Conservation (phyloP, 768 basidiomycete genomes). For the Macrolepiota albuminosa region DNA sequence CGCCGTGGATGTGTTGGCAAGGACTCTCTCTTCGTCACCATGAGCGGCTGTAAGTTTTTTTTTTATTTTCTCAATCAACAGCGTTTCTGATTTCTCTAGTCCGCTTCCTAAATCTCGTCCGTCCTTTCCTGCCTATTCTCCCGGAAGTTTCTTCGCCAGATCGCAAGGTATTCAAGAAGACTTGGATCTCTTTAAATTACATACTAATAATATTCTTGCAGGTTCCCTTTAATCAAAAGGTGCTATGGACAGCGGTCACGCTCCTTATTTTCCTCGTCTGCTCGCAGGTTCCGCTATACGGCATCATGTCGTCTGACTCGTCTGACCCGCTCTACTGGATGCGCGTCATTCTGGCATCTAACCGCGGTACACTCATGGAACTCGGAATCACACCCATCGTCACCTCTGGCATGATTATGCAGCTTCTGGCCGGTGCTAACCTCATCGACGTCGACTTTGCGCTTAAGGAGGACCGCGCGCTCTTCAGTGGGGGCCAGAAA, state of each 20-base stretch:
- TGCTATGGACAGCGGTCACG: constrained; percentile 98
- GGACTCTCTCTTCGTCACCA: constrained; percentile 32
- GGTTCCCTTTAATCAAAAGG: constrained; percentile 98
- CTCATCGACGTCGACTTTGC: constrained; percentile 97
- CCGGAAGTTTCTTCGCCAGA: constrained; percentile 98
- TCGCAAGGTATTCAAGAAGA: constrained; percentile 63
- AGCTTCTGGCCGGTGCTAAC: constrained; percentile 95
- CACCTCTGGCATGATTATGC: constrained; percentile 99
- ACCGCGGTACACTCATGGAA: constrained; percentile 99
- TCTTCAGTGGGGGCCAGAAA: constrained; percentile 97
- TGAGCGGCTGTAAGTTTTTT: constrained; percentile 72
- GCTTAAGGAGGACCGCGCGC: constrained; percentile 93
- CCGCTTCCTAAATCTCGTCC: constrained; percentile 96
- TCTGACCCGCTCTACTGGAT: constrained; percentile 99
- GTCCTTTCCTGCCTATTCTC: constrained; percentile 94
- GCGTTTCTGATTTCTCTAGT: constrained; percentile 41
- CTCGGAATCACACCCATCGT: constrained; percentile 97
- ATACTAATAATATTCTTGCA: constrained; percentile 22
- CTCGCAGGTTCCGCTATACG: constrained; percentile 98
- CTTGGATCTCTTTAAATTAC: not conserved
- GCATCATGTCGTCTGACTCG: constrained; percentile 99
- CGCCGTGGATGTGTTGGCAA: constrained; percentile 17
- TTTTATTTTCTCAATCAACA: not conserved
- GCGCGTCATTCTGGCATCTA: constrained; percentile 98
- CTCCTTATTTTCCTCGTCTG: constrained; percentile 99